Conservation (phyloP, 805 yeast species). For the Sugiyamaella floridensis region DNA sequence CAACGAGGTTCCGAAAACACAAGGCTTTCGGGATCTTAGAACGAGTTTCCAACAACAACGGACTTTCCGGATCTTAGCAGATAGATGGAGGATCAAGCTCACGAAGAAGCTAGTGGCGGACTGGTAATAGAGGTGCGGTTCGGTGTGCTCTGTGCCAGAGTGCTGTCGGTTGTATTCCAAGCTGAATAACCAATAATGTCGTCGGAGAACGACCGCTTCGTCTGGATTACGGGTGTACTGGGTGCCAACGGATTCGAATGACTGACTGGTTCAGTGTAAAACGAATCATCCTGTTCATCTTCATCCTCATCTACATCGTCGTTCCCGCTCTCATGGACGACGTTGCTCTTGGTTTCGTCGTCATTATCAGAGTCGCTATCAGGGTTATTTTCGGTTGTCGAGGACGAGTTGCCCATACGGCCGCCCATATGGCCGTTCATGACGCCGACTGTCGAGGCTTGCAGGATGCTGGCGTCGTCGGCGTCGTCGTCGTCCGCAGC, state of each 20-base stretch:
- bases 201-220: neutral
- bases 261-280: constrained; percentile 2
- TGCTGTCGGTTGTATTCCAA: neutral
- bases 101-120: neutral
- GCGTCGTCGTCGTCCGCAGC: constrained; percentile 4
- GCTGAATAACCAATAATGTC: constrained; percentile 3
- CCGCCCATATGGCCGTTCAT: neutral
- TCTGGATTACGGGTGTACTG: neutral
- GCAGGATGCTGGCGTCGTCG: neutral
- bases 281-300: constrained; percentile 2
- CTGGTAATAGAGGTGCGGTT: neutral
- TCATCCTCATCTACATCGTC: constrained; percentile 3
- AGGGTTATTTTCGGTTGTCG: neutral
- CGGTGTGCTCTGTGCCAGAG: neutral
- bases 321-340: constrained; percentile 1
- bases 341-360: neutral
- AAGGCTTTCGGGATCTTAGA: too few species aligned
- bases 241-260: neutral
- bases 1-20: too few species aligned
- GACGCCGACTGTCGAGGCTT: neutral
- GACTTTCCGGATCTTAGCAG: too few species aligned
- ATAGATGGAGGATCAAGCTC: too few species aligned
- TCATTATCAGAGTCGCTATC: too few species aligned
- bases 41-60: too few species aligned
- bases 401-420: neutral